These are phyloP conservation scores for Iberis pinnata DNA, from an alignment of 345 rosid species.

Conservation along the genomic window DNA sequence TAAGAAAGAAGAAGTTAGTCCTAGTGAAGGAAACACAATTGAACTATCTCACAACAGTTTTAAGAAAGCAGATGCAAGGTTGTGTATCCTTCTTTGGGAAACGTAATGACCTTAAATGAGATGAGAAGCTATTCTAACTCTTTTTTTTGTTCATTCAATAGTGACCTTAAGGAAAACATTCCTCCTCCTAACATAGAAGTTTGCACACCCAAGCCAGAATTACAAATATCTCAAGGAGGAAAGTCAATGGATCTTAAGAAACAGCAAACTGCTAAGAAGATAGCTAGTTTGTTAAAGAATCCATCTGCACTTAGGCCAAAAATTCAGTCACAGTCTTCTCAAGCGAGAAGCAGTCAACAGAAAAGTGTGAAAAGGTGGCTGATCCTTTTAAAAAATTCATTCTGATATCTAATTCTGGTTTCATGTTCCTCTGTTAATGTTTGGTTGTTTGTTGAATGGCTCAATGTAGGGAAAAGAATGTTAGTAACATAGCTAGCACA, in stretches of 20 bases:
- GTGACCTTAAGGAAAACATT: conserved; percentile 31
- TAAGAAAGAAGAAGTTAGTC: conserved; percentile 4
- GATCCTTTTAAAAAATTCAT: not conserved
- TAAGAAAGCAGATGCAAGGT: conserved; percentile 37
- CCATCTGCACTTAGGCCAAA: conserved; percentile 46
- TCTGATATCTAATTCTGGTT: not conserved
- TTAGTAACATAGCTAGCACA: conserved; percentile 35
- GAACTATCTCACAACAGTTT: not conserved
- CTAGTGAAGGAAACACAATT: not conserved
- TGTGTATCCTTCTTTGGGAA: conserved; percentile 5
- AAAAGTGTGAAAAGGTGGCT: conserved; percentile 40
- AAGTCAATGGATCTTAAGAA: conserved; percentile 46
- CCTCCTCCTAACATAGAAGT: conserved; percentile 35
- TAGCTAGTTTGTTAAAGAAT: conserved; percentile 49
- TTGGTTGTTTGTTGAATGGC: conserved; percentile 4
- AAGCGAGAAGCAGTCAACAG: conserved; percentile 34
- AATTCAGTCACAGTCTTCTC: conserved; percentile 43
- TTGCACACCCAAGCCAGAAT: conserved; percentile 41
- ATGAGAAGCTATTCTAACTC: conserved; percentile 14
- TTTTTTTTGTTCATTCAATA: conserved; percentile 16
- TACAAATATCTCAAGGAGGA: conserved; percentile 14
- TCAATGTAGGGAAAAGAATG: conserved; percentile 35
- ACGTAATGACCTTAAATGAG: not conserved
- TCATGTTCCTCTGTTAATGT: conserved; percentile 4
- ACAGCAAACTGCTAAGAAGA: conserved; percentile 53